Conservation (phyloP, 2,329 filamentous ascomycete genomes). For the Penicillium freii region DNA sequence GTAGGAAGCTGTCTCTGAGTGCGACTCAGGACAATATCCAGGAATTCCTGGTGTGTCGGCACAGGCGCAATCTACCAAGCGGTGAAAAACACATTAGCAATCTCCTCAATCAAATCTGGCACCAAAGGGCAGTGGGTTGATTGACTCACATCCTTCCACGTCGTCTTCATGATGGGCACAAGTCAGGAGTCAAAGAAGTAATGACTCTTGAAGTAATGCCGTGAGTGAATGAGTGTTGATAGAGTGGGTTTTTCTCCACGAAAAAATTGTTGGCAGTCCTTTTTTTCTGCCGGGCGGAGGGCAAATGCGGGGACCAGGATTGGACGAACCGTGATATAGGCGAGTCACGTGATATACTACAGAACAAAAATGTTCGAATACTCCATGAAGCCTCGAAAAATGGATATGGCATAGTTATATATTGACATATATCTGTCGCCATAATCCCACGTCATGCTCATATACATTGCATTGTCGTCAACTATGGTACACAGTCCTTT, state of each 20-base stretch:
- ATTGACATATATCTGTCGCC: background rate
- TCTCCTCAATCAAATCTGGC: background rate
- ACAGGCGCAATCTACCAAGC: constrained; percentile 69
- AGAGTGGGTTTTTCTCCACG: constrained; percentile 24
- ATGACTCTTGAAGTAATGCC: constrained; percentile 26
- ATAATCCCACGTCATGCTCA: constrained; percentile 6
- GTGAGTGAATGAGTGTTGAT: constrained; percentile 25
- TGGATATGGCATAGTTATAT: background rate
- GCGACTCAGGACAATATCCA: constrained; percentile 93
- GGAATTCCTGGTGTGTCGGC: constrained; percentile 89
- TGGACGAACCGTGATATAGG: constrained; percentile 19
- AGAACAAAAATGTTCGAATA: background rate
- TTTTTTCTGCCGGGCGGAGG: constrained; percentile 29
- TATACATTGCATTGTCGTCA: constrained; percentile 21
- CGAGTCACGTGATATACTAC: constrained; percentile 11
- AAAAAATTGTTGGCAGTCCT: constrained; percentile 28
- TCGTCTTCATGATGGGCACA: constrained; percentile 55
- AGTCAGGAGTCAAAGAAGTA: constrained; percentile 25
- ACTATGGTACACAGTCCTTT: constrained; percentile 26
- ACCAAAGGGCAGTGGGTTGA: background rate
- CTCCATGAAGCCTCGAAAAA: background rate
- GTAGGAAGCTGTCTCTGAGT: constrained; percentile 92
- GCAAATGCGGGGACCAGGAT: constrained; percentile 22
- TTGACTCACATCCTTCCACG: constrained; percentile 55
- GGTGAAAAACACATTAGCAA: constrained; percentile 41